Base-by-base conservation (phyloP, 805 yeast genomes). In the Ogataea nitratoaversa region DNA sequence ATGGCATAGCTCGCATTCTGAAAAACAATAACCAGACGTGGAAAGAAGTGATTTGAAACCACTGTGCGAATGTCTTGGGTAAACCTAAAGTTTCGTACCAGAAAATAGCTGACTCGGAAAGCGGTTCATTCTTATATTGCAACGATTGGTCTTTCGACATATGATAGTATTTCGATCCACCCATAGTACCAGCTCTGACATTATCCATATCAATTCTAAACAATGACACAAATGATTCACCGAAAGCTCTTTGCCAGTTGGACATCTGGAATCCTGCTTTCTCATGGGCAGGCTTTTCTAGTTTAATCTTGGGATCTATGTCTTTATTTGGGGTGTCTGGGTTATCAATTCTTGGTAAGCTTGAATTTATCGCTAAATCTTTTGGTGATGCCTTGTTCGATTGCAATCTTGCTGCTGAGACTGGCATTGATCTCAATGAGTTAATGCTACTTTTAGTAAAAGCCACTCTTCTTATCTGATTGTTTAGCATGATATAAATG, bases 1-100 rank as follows among this genome's bases (percentile, higher is more conserved):
- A 83, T 0, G 98, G 98, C 84, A 93, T 74, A 8, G 95, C 95
- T 62, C 99, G 79, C 96, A 93, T 90, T 59, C 99, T 81, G 14
- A 86, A 95, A 49, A 84, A 83, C 34, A 93, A 70, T 56, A 93
- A 81, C 99, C 99, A 93, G 44, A 86, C 79, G 62, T 93, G 99
- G 50, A 93, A 71, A 1, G 83, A 71, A 6, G 96, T 85, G 46
- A 93, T 84, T 65, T 91, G 98, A 62, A 83, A 91, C 96, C 96
- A 91, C 62, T 89, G 95, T n/a, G 91, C 79, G 57, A 91, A 90
- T 1, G 97, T 83, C 57, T 76, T 72, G 27, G 96, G 96, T 55
- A 93, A 68, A 19, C 78, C 82, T 42, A 93, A 67, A 11, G 90
- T 84, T 40, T 86, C 84, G 59, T 88, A 93, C 71, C 88, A 93